phyloP scores from a whole-genome alignment of 495 filamentous ascomycete species.

The Penicillium angulare region DNA sequence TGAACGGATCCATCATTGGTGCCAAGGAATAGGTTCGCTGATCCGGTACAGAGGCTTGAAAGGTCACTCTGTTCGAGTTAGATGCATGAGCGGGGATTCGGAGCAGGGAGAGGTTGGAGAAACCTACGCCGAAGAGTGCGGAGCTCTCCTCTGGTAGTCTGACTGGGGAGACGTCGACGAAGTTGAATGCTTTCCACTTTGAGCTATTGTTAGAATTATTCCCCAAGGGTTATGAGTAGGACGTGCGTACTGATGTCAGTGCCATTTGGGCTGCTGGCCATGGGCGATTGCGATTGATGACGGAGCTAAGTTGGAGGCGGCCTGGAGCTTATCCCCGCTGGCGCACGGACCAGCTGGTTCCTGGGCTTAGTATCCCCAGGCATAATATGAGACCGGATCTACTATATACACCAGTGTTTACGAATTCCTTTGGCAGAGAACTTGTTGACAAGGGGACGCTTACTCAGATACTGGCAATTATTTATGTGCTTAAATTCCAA shows the following conservation, averaged over 20 bases:
- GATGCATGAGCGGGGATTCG: neutral
- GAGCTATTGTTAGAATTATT: neutral
- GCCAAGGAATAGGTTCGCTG: constrained; percentile 87
- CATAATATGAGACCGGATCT: neutral
- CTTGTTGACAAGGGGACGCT: too few relatives aligned
- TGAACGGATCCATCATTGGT: constrained; percentile 80
- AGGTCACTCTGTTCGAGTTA: constrained; percentile 53
- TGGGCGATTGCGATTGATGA: constrained; percentile 18
- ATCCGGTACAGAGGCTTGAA: constrained; percentile 75
- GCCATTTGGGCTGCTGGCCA: constrained; percentile 46
- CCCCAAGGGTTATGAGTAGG: too few relatives aligned
- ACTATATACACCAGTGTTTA: neutral
- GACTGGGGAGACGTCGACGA: constrained; percentile 91
- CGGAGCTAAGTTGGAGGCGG: constrained; percentile 16
- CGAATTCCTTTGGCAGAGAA: neutral
- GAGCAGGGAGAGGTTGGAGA: constrained; percentile 24
- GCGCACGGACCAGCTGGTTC: constrained; percentile 23
- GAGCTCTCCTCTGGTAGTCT: constrained; percentile 72
- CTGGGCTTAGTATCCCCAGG: neutral
- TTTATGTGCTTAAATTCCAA: neutral
- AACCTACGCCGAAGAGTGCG: constrained; percentile 57
- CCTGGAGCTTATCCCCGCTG: constrained; percentile 26
- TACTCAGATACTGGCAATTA: too few relatives aligned
- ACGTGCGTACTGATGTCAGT: constrained; percentile 42
- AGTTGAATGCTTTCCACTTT: constrained; percentile 99